These are phyloP conservation scores for Fusarium beomiforme DNA, from an alignment of 2,329 filamentous ascomycete genomes.

Conservation along the genomic window DNA sequence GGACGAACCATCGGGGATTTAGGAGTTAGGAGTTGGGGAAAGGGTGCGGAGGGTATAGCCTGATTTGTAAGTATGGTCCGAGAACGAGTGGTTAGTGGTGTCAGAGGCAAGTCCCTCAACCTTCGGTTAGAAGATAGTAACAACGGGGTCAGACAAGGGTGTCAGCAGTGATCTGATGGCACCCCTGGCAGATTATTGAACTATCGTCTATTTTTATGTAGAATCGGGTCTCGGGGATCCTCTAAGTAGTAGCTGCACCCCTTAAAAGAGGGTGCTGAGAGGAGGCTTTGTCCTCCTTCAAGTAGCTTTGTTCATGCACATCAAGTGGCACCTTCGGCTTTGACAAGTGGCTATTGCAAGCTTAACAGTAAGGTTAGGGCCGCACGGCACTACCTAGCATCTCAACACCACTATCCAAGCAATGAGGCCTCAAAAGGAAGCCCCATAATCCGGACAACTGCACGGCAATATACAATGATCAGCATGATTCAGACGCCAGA, in stretches of 20 bases:
- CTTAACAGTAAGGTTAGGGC: slow-evolving; percentile 7
- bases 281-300: too few relatives aligned
- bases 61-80: neutral
- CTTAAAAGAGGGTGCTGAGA: too few relatives aligned
- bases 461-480: neutral
- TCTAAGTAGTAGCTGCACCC: too few relatives aligned
- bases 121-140: too few relatives aligned
- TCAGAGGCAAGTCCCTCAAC: too few relatives aligned
- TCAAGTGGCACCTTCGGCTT: too few relatives aligned
- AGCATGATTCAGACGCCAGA: neutral
- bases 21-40: neutral
- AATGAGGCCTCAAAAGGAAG: neutral
- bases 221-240: too few relatives aligned
- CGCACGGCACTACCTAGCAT: neutral
- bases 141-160: too few relatives aligned
- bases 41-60: neutral
- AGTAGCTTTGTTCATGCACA: too few relatives aligned
- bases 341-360: neutral
- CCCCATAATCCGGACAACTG: neutral
- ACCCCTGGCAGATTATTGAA: too few relatives aligned
- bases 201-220: too few relatives aligned
- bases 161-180: too few relatives aligned
- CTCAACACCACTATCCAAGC: neutral
- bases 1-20: slow-evolving; percentile 10
- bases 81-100: neutral